Percentiles rank a stretch among this genome's conserved stretches.
Evolutionary conservation across 129 eudicot species (phyloP).

Genomic region (Gnaphalium uliginosum): DNA sequence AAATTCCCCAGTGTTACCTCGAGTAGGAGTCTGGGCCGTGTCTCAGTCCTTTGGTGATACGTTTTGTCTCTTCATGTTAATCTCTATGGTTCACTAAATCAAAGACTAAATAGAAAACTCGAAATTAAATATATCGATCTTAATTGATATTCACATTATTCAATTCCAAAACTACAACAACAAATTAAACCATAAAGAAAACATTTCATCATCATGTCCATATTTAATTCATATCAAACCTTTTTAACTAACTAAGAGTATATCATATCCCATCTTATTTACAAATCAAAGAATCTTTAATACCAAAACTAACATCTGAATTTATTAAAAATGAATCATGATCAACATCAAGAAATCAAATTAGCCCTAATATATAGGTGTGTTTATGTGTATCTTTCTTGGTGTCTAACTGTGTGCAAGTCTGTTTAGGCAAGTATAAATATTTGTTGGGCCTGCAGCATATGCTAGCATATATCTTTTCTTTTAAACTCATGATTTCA

Average conservation of each 20-base stretch:
- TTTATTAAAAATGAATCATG: slow-evolving; percentile 10
- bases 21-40: no score
- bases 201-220: not conserved
- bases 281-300: slow-evolving; percentile 27
- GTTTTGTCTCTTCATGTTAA: not conserved
- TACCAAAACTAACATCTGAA: slow-evolving; percentile 6
- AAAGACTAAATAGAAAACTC: not conserved
- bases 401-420: slow-evolving; percentile 28
- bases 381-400: slow-evolving; percentile 30
- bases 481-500: slow-evolving; percentile 9
- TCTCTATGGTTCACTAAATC: not conserved
- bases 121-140: not conserved
- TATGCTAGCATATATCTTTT: slow-evolving; percentile 24
- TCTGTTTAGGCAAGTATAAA: slow-evolving; percentile 32
- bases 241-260: not conserved
- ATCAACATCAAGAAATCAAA: slow-evolving; percentile 27
- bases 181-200: not conserved
- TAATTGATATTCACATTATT: not conserved
- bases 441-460: slow-evolving; percentile 36
- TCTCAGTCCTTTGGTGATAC: not conserved
- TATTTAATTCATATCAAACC: not conserved
- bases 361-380: slow-evolving; percentile 17
- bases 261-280: not conserved
- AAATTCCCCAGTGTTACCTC: no score
- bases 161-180: not conserved